phyloP scores from a whole-genome alignment of 2,329 filamentous ascomycete genomes.

The Triangularia verruculosa region DNA sequence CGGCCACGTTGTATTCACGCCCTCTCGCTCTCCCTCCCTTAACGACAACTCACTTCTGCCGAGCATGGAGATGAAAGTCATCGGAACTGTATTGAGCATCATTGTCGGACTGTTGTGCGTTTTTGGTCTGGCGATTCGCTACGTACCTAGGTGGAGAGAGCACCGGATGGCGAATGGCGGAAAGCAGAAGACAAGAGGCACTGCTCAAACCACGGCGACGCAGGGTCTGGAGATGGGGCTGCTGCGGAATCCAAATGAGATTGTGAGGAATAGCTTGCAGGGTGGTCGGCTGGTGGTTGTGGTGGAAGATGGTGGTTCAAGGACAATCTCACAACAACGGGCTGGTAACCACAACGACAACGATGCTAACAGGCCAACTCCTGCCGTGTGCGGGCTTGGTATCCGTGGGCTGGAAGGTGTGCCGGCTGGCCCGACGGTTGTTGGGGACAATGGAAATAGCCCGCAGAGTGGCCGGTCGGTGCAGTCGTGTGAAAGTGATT shows the following conservation, averaged over 20 bases:
- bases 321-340: not conserved
- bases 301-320: not conserved
- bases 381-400: not conserved
- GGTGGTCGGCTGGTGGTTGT: not conserved
- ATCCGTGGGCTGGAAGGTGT: not conserved
- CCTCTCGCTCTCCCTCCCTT: too few relatives aligned
- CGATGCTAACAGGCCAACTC: not conserved
- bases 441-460: too few relatives aligned
- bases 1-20: too few relatives aligned
- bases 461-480: not conserved
- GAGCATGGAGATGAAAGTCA: not conserved
- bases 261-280: not conserved
- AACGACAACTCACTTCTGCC: too few relatives aligned
- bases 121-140: not conserved
- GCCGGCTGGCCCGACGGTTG: not conserved
- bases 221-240: not conserved
- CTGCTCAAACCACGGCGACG: not conserved
- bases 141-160: not conserved
- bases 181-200: too few relatives aligned
- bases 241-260: not conserved
- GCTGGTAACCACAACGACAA: too few relatives aligned
- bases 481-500: not conserved
- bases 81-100: not conserved
- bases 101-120: not conserved
- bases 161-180: too few relatives aligned